Conservation (phyloP, 495 filamentous ascomycete species). For the Aspergillus conjunctus region DNA sequence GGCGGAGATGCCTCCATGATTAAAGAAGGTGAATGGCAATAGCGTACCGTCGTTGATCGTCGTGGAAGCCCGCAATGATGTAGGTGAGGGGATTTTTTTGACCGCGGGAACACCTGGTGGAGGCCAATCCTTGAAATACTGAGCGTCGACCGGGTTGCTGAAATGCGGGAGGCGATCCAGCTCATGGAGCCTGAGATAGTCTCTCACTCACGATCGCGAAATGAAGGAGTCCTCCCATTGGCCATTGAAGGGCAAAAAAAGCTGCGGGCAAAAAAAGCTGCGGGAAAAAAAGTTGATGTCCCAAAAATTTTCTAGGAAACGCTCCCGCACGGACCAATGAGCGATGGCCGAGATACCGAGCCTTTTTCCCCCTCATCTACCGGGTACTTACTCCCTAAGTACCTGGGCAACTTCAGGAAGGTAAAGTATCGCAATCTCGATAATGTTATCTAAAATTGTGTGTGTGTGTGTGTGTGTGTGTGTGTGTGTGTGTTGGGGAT, state of each 20-base stretch:
- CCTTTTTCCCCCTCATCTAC: too few relatives aligned
- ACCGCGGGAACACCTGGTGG: background rate
- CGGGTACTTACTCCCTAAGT: too few relatives aligned
- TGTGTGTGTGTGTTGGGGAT: too few relatives aligned
- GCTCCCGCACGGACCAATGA: background rate
- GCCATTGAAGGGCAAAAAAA: too few relatives aligned
- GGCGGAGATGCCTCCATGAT: constrained; percentile 8
- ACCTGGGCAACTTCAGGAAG: too few relatives aligned
- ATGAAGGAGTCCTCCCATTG: too few relatives aligned
- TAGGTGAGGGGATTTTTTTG: background rate
- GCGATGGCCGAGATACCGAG: background rate
- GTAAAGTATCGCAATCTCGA: too few relatives aligned
- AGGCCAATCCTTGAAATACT: background rate
- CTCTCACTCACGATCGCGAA: background rate
- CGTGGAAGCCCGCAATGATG: background rate
- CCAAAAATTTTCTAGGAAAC: background rate
- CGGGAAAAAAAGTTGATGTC: background rate
- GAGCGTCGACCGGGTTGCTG: background rate
- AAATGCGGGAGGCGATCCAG: background rate
- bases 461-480: too few relatives aligned
- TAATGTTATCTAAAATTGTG: too few relatives aligned
- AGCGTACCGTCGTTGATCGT: background rate
- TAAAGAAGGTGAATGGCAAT: background rate
- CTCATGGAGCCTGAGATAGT: constrained; percentile 3
- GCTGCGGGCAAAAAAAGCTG: too few relatives aligned